Conservation (phyloP, 2,329 filamentous ascomycete species). For the Anisogramma anomala region DNA sequence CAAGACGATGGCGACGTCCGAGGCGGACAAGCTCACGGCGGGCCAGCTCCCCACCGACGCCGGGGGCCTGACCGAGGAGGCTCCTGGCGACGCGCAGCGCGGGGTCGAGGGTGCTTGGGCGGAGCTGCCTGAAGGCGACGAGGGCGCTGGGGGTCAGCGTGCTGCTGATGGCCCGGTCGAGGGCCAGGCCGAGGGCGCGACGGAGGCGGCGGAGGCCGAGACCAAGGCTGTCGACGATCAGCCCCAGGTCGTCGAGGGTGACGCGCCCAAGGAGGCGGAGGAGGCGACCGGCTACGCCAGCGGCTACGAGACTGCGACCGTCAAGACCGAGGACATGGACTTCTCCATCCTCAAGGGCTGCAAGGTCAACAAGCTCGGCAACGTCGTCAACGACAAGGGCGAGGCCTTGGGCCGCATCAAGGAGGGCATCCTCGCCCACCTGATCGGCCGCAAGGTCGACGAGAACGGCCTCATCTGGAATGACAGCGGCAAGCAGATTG, state of each 20-base stretch:
- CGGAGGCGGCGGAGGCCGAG: constrained; percentile 9
- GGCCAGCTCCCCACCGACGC: background rate
- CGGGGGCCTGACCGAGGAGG: background rate
- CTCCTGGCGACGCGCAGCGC: constrained; percentile 4
- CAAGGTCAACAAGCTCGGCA: constrained; percentile 49
- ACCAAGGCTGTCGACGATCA: constrained; percentile 15
- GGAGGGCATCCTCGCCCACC: constrained; percentile 51
- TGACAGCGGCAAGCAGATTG: constrained; percentile 56
- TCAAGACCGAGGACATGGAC: constrained; percentile 28
- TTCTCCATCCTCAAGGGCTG: constrained; percentile 39
- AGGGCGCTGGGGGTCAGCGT: constrained; percentile 6
- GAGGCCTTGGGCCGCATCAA: constrained; percentile 49
- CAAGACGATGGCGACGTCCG: background rate
- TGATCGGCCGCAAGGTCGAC: constrained; percentile 53
- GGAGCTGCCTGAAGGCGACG: constrained; percentile 3
- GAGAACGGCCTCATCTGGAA: constrained; percentile 61
- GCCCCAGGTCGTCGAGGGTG: constrained; percentile 15
- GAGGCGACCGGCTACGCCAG: constrained; percentile 8
- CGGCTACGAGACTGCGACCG: constrained; percentile 16
- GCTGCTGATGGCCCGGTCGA: no score
- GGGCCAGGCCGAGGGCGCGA: no score
- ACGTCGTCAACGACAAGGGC: constrained; percentile 42
- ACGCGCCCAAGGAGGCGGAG: constrained; percentile 15
- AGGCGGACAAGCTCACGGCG: background rate
- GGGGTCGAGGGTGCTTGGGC: constrained; percentile 5